Percentiles rank a stretch among this genome's conserved stretches.
These are phyloP conservation scores for Colletotrichum gloeosporioides DNA, from an alignment of 2,329 filamentous ascomycete species.

Conservation along the genomic window DNA sequence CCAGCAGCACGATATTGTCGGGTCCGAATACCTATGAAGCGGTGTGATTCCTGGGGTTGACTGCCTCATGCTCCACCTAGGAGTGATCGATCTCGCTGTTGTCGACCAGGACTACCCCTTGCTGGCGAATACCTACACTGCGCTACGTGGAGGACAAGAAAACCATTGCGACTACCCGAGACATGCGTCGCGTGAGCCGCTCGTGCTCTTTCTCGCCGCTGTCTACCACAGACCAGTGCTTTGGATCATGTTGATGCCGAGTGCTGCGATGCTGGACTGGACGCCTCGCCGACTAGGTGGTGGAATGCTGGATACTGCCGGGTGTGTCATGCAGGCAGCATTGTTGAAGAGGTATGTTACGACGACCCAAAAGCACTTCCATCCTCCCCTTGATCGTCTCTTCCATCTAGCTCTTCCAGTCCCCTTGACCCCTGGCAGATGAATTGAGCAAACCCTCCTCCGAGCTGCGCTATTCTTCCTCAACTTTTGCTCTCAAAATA, in stretches of 20 bases:
- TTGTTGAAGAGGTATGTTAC: background rate
- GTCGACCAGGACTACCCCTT: background rate
- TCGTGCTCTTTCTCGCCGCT: background rate
- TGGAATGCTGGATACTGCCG: no score
- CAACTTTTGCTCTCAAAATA: background rate
- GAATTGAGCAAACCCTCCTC: background rate
- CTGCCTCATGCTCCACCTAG: background rate
- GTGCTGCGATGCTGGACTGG: background rate
- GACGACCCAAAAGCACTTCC: background rate
- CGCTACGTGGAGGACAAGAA: background rate
- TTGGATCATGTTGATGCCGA: background rate
- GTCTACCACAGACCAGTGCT: background rate
- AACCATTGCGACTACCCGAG: background rate
- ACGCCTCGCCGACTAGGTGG: background rate
- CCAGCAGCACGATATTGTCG: background rate
- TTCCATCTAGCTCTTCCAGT: background rate
- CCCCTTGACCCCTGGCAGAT: background rate
- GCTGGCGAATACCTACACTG: background rate
- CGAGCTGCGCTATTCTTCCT: background rate
- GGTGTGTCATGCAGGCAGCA: background rate
- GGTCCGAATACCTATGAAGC: background rate
- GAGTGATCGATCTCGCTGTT: background rate
- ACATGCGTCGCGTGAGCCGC: background rate
- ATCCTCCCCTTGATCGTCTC: background rate
- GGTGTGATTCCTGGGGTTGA: background rate